These are phyloP conservation scores for Epichloe glyceriae DNA, from an alignment of 2,329 filamentous ascomycete species.

Conservation along the genomic window DNA sequence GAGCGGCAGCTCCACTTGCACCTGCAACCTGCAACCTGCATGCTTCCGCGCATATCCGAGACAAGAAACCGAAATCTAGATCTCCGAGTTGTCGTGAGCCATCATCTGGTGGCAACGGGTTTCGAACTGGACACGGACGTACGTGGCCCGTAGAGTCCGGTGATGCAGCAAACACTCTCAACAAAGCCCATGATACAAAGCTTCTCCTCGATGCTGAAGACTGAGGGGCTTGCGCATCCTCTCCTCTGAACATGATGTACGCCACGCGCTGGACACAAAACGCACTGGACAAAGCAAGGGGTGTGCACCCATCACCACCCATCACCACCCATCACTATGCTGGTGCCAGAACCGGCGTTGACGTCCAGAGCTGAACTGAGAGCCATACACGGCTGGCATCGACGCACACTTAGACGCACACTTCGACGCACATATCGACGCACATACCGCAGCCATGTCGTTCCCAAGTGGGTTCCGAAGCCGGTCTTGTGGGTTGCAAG, in stretches of 20 bases:
- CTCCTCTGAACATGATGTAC: background rate
- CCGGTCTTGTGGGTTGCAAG: background rate
- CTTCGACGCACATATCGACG: background rate
- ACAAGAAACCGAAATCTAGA: background rate
- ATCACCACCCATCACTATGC: background rate
- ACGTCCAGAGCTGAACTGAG: slow-evolving; percentile 7
- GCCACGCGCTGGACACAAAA: too few relatives aligned
- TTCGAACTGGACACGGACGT: background rate
- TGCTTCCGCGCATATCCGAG: background rate
- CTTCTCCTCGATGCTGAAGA: background rate
- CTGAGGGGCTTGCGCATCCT: background rate
- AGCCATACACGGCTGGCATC: slow-evolving; percentile 4
- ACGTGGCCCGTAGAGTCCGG: too few relatives aligned
- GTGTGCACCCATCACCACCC: slow-evolving; percentile 1
- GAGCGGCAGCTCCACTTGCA: slow-evolving; percentile 4
- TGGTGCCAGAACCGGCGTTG: slow-evolving; percentile 2
- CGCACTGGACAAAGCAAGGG: background rate
- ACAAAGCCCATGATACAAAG: too few relatives aligned
- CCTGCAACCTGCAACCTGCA: background rate
- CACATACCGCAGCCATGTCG: slow-evolving; percentile 1
- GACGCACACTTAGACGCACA: too few relatives aligned
- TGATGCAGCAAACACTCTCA: too few relatives aligned
- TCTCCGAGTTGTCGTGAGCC: too few relatives aligned
- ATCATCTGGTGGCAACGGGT: too few relatives aligned
- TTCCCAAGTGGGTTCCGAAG: slow-evolving; percentile 4